These are phyloP conservation scores for Laetiporus sulphureus DNA, from an alignment of 1,284 basidiomycete genomes.

Conservation along the genomic window DNA sequence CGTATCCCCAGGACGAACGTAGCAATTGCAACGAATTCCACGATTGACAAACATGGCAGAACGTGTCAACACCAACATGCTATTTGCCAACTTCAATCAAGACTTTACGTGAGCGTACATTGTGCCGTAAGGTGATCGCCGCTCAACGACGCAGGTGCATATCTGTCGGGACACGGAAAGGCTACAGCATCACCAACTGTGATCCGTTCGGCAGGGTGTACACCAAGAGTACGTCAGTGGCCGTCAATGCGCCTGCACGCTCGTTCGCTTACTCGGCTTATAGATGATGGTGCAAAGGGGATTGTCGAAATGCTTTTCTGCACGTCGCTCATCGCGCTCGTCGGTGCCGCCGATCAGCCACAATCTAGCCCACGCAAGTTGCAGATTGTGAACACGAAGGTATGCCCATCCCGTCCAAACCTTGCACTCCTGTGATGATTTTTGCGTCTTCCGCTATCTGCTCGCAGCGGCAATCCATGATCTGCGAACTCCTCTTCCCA, in stretches of 20 bases:
- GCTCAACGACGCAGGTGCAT: constrained; percentile 57
- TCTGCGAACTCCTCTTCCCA: constrained; percentile 97
- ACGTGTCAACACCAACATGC: constrained; percentile 47
- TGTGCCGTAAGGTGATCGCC: background rate
- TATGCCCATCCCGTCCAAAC: too few species aligned
- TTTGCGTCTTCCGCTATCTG: constrained; percentile 4
- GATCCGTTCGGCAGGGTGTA: constrained; percentile 97
- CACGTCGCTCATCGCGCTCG: constrained; percentile 93
- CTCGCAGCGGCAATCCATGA: constrained; percentile 89
- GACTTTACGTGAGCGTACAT: constrained; percentile 66
- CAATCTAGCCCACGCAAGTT: constrained; percentile 86
- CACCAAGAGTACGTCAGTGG: constrained; percentile 70
- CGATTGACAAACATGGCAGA: constrained; percentile 26
- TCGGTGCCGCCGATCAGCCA: constrained; percentile 88
- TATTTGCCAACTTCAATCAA: constrained; percentile 86
- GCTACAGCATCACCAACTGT: constrained; percentile 96
- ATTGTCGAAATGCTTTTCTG: constrained; percentile 99
- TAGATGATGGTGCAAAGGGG: constrained; percentile 88
- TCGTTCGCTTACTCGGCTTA: background rate
- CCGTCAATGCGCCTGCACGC: background rate
- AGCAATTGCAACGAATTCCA: too few species aligned
- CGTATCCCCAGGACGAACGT: too few species aligned
- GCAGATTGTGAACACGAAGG: constrained; percentile 98
- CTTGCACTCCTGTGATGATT: too few species aligned
- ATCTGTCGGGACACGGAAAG: constrained; percentile 91